Evolutionary conservation across 352 stramenopile genomes (phyloP).

Genomic region (Labyrinthula sp.): DNA sequence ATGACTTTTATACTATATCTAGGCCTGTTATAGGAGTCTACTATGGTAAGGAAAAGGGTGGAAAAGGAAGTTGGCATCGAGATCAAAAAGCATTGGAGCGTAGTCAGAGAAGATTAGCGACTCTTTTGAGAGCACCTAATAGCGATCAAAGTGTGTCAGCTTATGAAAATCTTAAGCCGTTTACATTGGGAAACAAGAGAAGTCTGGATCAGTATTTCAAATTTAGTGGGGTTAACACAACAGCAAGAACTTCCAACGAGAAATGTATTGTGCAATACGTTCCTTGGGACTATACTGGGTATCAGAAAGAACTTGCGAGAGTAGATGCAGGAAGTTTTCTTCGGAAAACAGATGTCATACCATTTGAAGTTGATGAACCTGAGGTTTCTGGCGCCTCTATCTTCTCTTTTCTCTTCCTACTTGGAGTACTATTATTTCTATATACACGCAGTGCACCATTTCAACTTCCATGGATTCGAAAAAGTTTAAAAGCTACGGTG

Average conservation of each 20-base stretch:
- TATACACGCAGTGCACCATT: too few species aligned
- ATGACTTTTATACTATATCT: constrained; percentile 58
- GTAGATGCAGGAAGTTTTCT: constrained; percentile 4
- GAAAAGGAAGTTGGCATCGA: constrained; percentile 33
- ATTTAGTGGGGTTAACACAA: constrained; percentile 46
- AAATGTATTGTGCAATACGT: constrained; percentile 27
- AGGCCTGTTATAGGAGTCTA: constrained; percentile 44
- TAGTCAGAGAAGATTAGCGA: constrained; percentile 10
- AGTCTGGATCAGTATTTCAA: constrained; percentile 45
- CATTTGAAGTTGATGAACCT: too few species aligned
- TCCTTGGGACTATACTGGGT: constrained; percentile 16
- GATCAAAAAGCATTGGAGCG: not conserved
- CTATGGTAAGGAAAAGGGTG: constrained; percentile 34
- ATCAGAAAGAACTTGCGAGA: too few species aligned
- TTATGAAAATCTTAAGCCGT: constrained; percentile 23
- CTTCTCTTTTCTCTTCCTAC: too few species aligned
- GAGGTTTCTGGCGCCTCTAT: too few species aligned
- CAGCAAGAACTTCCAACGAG: not conserved
- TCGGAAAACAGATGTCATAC: too few species aligned
- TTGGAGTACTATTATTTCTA: too few species aligned
- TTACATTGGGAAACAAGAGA: constrained; percentile 42
- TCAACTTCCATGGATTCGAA: too few species aligned
- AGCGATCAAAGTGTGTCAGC: constrained; percentile 27
- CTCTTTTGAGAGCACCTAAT: constrained; percentile 33
- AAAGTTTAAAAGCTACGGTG: too few species aligned